Percentiles rank a stretch among this genome's conserved stretches.
Evolutionary conservation across 1,284 basidiomycete genomes (phyloP).

Genomic region (Tylopilus orsonianus): DNA sequence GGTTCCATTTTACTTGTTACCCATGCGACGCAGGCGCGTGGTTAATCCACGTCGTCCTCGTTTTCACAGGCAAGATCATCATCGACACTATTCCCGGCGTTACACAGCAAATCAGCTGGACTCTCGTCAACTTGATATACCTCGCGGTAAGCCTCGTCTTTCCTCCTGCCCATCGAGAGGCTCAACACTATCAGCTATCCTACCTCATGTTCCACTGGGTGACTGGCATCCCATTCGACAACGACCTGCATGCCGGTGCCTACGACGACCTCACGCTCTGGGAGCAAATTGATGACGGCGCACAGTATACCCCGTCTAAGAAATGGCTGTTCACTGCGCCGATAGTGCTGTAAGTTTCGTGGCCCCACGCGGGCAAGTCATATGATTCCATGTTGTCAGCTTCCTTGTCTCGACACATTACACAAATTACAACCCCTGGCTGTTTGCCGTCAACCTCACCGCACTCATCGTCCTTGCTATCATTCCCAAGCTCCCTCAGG

Average conservation of each 20-base stretch:
- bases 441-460: constrained; percentile 90
- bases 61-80: constrained; percentile 87
- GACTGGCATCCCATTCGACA: constrained; percentile 95
- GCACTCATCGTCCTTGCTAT: constrained; percentile 78
- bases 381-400: constrained; percentile 43
- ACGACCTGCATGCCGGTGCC: constrained; percentile 83
- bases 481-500: constrained; percentile 94
- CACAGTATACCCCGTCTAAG: constrained; percentile 97
- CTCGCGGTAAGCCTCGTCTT: constrained; percentile 67
- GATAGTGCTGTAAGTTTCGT: constrained; percentile 79
- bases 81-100: constrained; percentile 95
- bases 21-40: constrained; percentile 77
- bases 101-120: constrained; percentile 94
- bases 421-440: constrained; percentile 90
- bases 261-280: constrained; percentile 98
- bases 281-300: constrained; percentile 99
- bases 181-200: constrained; percentile 63
- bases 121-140: constrained; percentile 90
- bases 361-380: too few relatives aligned
- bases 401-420: constrained; percentile 98
- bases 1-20: constrained; percentile 1
- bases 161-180: neutral
- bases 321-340: constrained; percentile 96
- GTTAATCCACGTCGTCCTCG: constrained; percentile 96
- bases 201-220: constrained; percentile 99